These are phyloP conservation scores for Penicillium waksmanii DNA, from an alignment of 495 filamentous ascomycete species.

Conservation along the genomic window DNA sequence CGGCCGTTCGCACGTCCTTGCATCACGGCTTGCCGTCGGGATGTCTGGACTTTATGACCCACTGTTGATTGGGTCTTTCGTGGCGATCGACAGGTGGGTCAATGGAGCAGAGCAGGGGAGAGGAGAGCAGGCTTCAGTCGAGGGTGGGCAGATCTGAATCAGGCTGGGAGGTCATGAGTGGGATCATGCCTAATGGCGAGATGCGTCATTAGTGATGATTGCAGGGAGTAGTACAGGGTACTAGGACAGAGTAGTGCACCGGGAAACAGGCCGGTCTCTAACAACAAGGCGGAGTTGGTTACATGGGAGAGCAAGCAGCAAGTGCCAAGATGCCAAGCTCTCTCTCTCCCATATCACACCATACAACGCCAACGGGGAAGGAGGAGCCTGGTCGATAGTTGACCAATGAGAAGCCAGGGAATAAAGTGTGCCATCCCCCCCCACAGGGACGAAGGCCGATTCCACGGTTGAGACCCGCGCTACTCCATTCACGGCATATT, in stretches of 20 bases:
- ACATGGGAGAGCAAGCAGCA: too few relatives aligned
- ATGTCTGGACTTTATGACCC: constrained; percentile 1
- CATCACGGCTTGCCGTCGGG: constrained; percentile 7
- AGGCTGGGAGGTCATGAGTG: too few relatives aligned
- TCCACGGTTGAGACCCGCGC: neutral
- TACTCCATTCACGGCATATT: neutral
- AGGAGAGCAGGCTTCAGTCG: neutral
- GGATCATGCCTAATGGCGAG: too few relatives aligned
- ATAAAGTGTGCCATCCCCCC: neutral
- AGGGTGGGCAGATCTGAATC: too few relatives aligned
- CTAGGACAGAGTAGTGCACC: too few relatives aligned
- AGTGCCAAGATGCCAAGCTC: too few relatives aligned
- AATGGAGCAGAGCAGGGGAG: neutral
- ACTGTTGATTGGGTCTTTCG: neutral
- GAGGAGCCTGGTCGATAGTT: neutral
- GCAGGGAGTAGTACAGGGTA: too few relatives aligned
- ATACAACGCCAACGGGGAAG: neutral
- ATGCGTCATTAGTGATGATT: too few relatives aligned
- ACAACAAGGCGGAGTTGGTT: too few relatives aligned
- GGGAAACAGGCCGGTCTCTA: too few relatives aligned
- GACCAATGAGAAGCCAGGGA: neutral
- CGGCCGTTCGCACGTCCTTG: constrained; percentile 5
- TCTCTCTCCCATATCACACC: too few relatives aligned
- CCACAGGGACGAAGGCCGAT: too few relatives aligned
- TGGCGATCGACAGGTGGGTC: neutral